Evolutionary conservation across 352 stramenopile species (phyloP).

Genomic region (Thalassiosira exigua): DNA sequence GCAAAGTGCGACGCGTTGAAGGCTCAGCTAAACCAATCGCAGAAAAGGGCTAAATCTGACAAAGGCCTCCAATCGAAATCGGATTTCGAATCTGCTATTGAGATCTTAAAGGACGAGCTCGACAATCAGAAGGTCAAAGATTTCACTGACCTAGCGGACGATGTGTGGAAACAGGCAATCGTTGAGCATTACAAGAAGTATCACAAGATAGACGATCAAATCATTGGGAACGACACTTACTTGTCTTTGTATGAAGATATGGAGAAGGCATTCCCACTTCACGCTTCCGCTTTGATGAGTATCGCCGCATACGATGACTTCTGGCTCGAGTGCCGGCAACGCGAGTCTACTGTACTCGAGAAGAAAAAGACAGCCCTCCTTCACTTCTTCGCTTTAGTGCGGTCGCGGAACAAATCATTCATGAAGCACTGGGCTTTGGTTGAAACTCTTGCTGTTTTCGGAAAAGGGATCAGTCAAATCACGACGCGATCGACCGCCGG

Average conservation of each 20-base stretch:
- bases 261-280: background rate
- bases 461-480: constrained; percentile 8
- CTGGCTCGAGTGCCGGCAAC: background rate
- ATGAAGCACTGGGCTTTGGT: constrained; percentile 20
- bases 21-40: background rate
- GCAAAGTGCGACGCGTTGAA: background rate
- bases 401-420: constrained; percentile 1
- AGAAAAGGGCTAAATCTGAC: background rate
- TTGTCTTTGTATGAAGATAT: background rate
- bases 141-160: background rate
- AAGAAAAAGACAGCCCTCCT: constrained; percentile 11
- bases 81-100: background rate
- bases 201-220: background rate
- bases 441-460: constrained; percentile 15
- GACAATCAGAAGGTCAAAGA: background rate
- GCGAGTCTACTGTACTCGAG: background rate
- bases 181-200: background rate
- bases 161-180: background rate
- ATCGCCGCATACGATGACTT: background rate
- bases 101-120: background rate
- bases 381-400: constrained; percentile 12
- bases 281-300: background rate
- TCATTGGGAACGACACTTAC: background rate
- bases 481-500: constrained; percentile 7
- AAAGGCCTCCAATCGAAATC: background rate